phyloP scores from a whole-genome alignment of 495 filamentous ascomycete genomes.

The Jackrogersella minutella region DNA sequence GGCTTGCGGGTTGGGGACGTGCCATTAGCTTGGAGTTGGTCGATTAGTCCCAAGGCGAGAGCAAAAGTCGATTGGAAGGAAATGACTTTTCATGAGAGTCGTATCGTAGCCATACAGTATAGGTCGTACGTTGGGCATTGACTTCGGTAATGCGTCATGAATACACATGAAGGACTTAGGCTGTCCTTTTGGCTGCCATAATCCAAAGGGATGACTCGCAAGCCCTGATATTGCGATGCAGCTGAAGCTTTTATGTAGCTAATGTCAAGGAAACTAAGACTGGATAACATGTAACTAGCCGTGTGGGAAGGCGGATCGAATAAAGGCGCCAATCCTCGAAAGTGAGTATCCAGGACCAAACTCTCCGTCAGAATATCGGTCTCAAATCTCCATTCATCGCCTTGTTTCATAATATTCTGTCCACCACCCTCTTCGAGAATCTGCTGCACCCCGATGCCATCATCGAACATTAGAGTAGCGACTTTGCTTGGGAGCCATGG shows the following conservation, averaged over 20 bases:
- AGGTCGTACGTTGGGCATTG: not conserved
- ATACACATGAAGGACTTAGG: slow-evolving; percentile 42
- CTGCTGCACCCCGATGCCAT: not conserved
- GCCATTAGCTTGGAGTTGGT: not conserved
- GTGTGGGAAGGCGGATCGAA: slow-evolving; percentile 13
- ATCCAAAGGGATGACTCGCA: slow-evolving; percentile 5
- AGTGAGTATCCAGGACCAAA: slow-evolving; percentile 17
- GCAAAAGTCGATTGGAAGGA: slow-evolving; percentile 1
- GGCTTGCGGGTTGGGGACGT: not conserved
- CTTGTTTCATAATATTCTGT: slow-evolving; percentile 3
- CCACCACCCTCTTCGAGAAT: not conserved
- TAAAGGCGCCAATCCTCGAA: slow-evolving; percentile 22
- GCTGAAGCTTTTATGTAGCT: not conserved
- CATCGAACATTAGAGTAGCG: slow-evolving; percentile 21
- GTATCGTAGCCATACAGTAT: slow-evolving; percentile 8
- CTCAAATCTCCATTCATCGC: slow-evolving; percentile 13
- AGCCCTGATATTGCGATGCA: slow-evolving; percentile 10
- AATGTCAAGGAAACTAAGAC: not conserved
- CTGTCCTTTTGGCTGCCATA: not conserved
- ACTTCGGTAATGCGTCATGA: slow-evolving; percentile 43
- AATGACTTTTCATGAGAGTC: not conserved
- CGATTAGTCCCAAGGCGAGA: not conserved
- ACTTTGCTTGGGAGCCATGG: slow-evolving; percentile 15
- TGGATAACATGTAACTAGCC: slow-evolving; percentile 17
- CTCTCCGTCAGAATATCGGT: not conserved